Evolutionary conservation across 139 green algal species (phyloP), one percentile per base, ranked within the genome.

Genomic region (Closterium sp.): DNA sequence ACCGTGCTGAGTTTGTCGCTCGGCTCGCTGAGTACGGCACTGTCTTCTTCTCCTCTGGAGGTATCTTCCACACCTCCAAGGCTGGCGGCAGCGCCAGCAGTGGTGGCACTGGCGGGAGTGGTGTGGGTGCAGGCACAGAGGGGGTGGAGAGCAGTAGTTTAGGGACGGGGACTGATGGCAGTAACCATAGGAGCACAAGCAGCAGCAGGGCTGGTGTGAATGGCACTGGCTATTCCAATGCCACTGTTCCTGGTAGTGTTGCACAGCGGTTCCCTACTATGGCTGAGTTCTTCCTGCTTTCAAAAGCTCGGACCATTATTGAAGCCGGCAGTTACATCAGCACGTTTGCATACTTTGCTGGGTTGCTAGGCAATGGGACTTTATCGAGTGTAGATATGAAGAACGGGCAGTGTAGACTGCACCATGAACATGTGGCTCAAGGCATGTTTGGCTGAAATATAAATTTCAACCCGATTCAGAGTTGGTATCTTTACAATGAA

Each of bases 41-140:
- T 19, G 89, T 92, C 9, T 92, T 62, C 45, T 92, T 89, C 45
- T 92, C 89, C 17, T 62, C 89, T 28, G 62, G 62, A 31, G 34
- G 27, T 9, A 70, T 89, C 27, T 79, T 88, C 22, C 50, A 89
- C 70, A 89, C 62, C 11, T 92, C 89, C 24, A 88, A 92, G 70
- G 27, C 89, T 31, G 86, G 86, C 31, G 27, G 32, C 29, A 86
- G 38, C 29, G 88, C 19, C 6, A 24, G 42, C 38, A 31, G 17
- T 79, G 38, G 42, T 7, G 38, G 38, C 7, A 50, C 0, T 50
- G 38, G 3, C 38, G 38, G 38, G 38, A 50, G 38, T 62, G 42
- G 7, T 50, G 38, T 50, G 38, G 38, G 38, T 17, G 38, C 38
- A 13, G 7, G 42, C 42, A 62, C 5, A 50, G 62, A 79, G 62